These are phyloP conservation scores for Pseudisothecium myosuroides DNA, from an alignment of 225 moss, liverwort and hornwort species.

Conservation along the genomic window DNA sequence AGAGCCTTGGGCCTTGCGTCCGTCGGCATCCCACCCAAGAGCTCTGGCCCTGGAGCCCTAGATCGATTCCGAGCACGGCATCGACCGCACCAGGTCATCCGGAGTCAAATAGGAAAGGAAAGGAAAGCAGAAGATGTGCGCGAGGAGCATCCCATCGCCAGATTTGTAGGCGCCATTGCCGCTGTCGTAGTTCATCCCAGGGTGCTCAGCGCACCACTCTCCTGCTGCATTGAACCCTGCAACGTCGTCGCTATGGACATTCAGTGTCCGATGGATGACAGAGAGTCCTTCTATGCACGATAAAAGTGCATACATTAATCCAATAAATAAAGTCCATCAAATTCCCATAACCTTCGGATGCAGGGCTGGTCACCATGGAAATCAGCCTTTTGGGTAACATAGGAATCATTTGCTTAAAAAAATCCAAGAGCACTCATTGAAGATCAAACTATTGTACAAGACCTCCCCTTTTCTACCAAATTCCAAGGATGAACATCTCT, in stretches of 20 bases:
- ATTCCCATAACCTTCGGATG: accelerated
- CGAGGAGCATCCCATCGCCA: neutral
- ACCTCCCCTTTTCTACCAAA: neutral
- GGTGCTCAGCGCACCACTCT: neutral
- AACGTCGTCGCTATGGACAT: too few species aligned
- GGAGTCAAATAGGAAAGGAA: neutral
- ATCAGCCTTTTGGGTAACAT: accelerated
- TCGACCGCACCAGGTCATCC: neutral
- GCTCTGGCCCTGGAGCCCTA: neutral
- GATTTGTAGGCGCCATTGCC: neutral
- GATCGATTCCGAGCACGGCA: too few species aligned
- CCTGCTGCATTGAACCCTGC: neutral
- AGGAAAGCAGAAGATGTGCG: neutral
- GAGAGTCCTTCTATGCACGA: neutral
- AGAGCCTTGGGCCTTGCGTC: neutral
- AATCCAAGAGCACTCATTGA: too few species aligned
- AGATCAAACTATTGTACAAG: neutral
- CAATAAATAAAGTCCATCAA: neutral
- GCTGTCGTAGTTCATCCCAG: neutral
- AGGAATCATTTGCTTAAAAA: neutral
- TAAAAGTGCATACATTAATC: neutral
- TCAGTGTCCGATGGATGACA: neutral
- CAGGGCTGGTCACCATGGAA: neutral
- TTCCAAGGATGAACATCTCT: neutral
- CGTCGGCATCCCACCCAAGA: neutral